Base-by-base conservation (phyloP, 2,329 filamentous ascomycete genomes). In the Ceratocystiopsis minuta region DNA sequence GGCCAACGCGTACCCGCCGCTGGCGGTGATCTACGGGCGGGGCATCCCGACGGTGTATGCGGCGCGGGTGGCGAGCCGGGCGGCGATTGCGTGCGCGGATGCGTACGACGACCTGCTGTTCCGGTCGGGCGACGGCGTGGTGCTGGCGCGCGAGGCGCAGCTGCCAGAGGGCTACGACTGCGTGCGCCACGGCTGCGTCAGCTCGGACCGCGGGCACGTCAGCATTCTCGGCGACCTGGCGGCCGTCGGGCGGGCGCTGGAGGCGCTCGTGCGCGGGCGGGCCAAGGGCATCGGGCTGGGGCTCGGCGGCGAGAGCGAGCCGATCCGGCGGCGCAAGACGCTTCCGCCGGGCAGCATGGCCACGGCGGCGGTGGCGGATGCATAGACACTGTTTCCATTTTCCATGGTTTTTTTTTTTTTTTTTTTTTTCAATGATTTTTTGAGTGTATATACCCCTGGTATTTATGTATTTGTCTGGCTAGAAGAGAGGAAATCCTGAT, bases 21-120 rank as follows among this genome's bases (percentile, higher is more conserved):
- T 83, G 13, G 77, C 82, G 0, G 70, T 93, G 38, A 72, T 96
- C 10, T 95, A 93, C 59, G 81, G 83, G 43, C 94, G 93, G 57
- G 76, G 75, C 18, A 82, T 80, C 1, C 87, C 87, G 0, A 95
- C 87, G 0, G 82, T 93, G 1, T 85, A 78, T 54, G 85, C 80
- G 0, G 84, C 83, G 0, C 76, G 78, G 37, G 84, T 96, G 0
- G 62, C 70, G 14, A 74, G 75, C 2, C 66, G 70, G 4, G 85
- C 88, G 42, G 76, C 70, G 0, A 94, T 95, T 49, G 71, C 75
- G 39, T 74, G 75, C 46, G 64, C 74, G 0, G 84, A 92, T 57
- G 78, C 75, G 1, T 95, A 93, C 55, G 85, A 93, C 49, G 79
- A 92, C 51, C 66, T 96, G 3, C 72, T 84, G 0, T 95, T 95